Evolutionary conservation across 2,329 filamentous ascomycete genomes (phyloP), one percentile per base, ranked within the genome.

Genomic region (Calycina marina): DNA sequence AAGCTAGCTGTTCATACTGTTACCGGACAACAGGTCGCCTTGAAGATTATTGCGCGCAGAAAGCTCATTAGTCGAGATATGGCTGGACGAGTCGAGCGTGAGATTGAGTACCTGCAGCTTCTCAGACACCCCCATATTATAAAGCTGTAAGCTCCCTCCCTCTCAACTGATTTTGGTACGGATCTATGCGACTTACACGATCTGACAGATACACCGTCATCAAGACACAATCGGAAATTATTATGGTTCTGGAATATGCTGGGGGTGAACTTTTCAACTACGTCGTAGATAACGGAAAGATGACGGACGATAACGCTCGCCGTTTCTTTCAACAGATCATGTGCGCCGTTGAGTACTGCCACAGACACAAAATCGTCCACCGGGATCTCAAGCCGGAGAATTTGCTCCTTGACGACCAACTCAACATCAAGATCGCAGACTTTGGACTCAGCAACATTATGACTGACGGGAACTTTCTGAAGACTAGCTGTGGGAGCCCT

Each of bases 311-410:
- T 39, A 82, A 92, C 54, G 90, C 90, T n/a, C 77, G 90, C 36
- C 84, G 88, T 46, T 94, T 98, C 64, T 98, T 98, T 58, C 90
- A 98, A 58, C 90, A 98, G 58, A 98, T 98, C 60, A 81, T 98
- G 33, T 94, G 90, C 56, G 90, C 90, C 26, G 90, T 98, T 46
- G 90, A 98, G 56, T 98, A 98, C 61, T 98, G 90, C 53, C 90
- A 98, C 59, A 73, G 90, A 40, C 90, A 98, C 64, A 96, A 96
- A 62, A 96, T 98, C 50, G 90, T 96, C 25, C 90, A 98, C 58
- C 79, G 90, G 55, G 90, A 98, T 56, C 62, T 98, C 40, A 98
- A 98, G 57, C 90, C 90, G 6, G 90, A 98, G 63, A 98, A 98
- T 53, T 62, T 98, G 30, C 70, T 98, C 26, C 74, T 98, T 31